A percentile compares a stretch with the other conserved stretches of the same genome.
phyloP scores from a whole-genome alignment of 2,329 filamentous ascomycete genomes.

The Achaetomium macrosporum region DNA sequence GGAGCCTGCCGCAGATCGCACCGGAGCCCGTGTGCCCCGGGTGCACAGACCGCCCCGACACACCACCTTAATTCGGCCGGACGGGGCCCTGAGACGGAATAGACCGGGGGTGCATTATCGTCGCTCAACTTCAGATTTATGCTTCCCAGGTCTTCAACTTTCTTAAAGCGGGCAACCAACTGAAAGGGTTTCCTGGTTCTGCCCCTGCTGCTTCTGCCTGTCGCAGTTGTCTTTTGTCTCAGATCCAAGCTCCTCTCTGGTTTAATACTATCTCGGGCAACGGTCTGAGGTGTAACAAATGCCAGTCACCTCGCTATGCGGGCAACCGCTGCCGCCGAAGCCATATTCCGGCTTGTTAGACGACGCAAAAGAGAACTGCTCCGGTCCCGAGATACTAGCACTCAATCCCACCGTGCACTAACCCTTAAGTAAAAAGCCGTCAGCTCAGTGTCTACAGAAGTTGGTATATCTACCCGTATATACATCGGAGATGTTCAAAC shows the following conservation, averaged over 20 bases:
- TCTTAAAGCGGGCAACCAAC: background rate
- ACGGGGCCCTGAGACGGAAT: conserved; percentile 1
- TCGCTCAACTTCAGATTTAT: background rate
- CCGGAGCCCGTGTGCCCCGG: conserved; percentile 14
- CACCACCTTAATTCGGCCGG: background rate
- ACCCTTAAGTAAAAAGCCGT: conserved; percentile 4
- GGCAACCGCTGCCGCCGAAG: no score
- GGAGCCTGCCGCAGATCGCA: conserved; percentile 13
- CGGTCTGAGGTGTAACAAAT: no score
- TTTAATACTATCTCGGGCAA: no score
- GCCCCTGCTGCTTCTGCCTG: no score
- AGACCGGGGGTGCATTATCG: background rate
- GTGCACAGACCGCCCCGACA: conserved; percentile 10
- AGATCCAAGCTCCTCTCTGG: no score
- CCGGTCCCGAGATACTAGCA: no score
- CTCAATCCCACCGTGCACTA: no score
- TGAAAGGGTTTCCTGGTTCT: background rate
- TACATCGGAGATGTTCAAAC: conserved; percentile 5
- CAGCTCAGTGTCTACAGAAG: background rate
- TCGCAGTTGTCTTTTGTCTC: no score
- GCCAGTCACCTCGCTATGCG: no score
- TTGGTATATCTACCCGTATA: conserved; percentile 6
- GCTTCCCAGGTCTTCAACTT: background rate
- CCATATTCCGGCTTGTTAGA: no score
- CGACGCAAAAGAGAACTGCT: no score